Base-by-base conservation (phyloP, 2,329 filamentous ascomycete genomes). In the Mycocentrospora acerina region DNA sequence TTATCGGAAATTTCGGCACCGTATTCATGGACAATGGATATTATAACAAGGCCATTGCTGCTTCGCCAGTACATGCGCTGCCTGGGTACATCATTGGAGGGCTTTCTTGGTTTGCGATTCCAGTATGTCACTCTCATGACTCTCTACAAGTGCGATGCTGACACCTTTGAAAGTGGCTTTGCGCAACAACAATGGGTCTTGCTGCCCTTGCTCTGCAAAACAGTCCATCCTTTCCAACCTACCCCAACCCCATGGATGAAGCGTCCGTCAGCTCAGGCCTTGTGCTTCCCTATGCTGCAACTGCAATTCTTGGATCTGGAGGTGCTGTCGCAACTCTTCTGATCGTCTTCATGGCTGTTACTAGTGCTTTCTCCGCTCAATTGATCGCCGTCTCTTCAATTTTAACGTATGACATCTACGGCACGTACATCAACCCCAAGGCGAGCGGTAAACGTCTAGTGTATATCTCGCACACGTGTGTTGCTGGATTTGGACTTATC, bases 11-110 rank as follows among this genome's bases (percentile, higher is more conserved):
- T 68, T 93, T 90, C 40, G 85, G 74, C 2, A 90, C 86, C 1
- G 87, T 93, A 3, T 94, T 94, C 71, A 75, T 89, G 34, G 89
- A 94, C 59, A 90, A 91, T 46, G 84, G 69, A 42, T 95, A 62
- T 43, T 95, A 94, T 72, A 94, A 90, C 71, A 93, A 95, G 68
- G 90, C 89, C 12, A 95, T 95, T 56, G 88, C 90, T 4, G 89
- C 90, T 0, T 85, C 82, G 12, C 89, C 89, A 0, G 85, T 91
- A 0, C 83, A 91, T 37, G 90, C 90, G 0, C 80, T 95, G 4
- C 90, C 90, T 0, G 90, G 90, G 10, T 64, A 62, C 40, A 60
- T 62, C 31, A 65, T 76, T n/a, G 52, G 55, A 13, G 42, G 40
- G 48, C 52, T 76, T 6, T 71, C 71, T 3, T 75, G 72, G 67